A percentile compares a stretch with the other conserved stretches of the same genome.
Conservation (phyloP, 129 eudicot species). For the Pseudognaphalium luteoalbum region DNA sequence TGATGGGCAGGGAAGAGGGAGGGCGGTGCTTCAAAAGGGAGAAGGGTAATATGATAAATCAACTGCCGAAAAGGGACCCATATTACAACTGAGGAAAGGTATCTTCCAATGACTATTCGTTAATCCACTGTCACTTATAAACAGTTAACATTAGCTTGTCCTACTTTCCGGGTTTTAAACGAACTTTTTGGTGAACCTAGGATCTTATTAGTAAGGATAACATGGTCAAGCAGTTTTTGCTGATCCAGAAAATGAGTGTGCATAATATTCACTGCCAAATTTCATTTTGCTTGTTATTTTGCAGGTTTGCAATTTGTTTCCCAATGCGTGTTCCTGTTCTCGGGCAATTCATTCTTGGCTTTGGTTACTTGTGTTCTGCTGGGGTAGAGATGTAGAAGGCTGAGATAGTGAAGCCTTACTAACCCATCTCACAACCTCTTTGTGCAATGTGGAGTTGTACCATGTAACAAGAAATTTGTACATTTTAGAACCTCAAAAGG, state of each 20-base stretch:
- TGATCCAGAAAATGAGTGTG: background rate
- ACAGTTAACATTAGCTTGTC: background rate
- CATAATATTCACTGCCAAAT: background rate
- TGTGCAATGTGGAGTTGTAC: slow-evolving; percentile 19
- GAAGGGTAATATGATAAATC: slow-evolving; percentile 41
- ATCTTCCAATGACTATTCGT: background rate
- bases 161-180: background rate
- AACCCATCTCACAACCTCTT: slow-evolving; percentile 10
- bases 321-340: slow-evolving; percentile 10
- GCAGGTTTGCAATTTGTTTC: slow-evolving; percentile 22
- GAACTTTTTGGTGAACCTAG: background rate
- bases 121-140: background rate
- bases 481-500: slow-evolving; percentile 12
- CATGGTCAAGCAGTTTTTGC: background rate
- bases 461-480: slow-evolving; percentile 22
- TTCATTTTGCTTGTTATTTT: background rate
- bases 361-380: slow-evolving; percentile 44
- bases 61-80: slow-evolving; percentile 33
- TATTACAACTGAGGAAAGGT: slow-evolving; percentile 37
- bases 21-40: slow-evolving; percentile 36
- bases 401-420: slow-evolving; percentile 10
- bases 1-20: slow-evolving; percentile 39
- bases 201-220: background rate
- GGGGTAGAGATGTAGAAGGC: slow-evolving; percentile 23
- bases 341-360: slow-evolving; percentile 95